A percentile compares a stretch with the other conserved stretches of the same genome.
These are phyloP conservation scores for Candida tunisiensis DNA, from an alignment of 1,139 yeast species.

Conservation along the genomic window DNA sequence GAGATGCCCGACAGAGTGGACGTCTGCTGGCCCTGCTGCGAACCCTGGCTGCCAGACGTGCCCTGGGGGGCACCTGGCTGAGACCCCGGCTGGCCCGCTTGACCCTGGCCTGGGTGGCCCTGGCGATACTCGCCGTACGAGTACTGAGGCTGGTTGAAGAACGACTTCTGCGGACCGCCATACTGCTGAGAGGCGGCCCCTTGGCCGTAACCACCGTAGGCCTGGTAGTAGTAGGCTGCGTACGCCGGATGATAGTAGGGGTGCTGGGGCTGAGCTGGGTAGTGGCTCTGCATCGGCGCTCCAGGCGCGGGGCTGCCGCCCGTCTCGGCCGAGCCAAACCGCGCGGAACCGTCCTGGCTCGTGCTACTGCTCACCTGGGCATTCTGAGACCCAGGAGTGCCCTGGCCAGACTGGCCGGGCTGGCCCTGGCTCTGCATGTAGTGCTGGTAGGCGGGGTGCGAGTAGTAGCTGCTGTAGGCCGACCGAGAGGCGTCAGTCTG, in stretches of 20 bases:
- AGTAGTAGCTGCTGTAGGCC: constrained; percentile 1
- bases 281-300: no score
- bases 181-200: constrained; percentile 11
- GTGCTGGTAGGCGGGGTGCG: constrained; percentile 1
- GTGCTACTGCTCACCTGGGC: no score
- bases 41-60: constrained; percentile 6
- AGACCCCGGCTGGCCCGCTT: constrained; percentile 1
- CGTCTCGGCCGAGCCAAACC: no score
- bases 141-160: constrained; percentile 8
- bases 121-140: constrained; percentile 11
- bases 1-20: constrained; percentile 14
- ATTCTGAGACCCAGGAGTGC: constrained; percentile 1
- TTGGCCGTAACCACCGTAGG: constrained; percentile 11
- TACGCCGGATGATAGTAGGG: no score
- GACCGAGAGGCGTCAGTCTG: no score
- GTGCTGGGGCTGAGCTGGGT: no score
- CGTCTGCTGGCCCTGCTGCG: constrained; percentile 5
- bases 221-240: constrained; percentile 16
- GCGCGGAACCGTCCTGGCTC: no score
- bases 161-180: constrained; percentile 5
- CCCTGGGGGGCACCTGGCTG: constrained; percentile 4
- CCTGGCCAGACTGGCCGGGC: constrained; percentile 3
- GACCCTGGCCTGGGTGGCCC: constrained; percentile 5
- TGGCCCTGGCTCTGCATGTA: constrained; percentile 7
- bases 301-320: no score